Conservation (phyloP, 495 filamentous ascomycete genomes). For the Daldinia vernicosa region DNA sequence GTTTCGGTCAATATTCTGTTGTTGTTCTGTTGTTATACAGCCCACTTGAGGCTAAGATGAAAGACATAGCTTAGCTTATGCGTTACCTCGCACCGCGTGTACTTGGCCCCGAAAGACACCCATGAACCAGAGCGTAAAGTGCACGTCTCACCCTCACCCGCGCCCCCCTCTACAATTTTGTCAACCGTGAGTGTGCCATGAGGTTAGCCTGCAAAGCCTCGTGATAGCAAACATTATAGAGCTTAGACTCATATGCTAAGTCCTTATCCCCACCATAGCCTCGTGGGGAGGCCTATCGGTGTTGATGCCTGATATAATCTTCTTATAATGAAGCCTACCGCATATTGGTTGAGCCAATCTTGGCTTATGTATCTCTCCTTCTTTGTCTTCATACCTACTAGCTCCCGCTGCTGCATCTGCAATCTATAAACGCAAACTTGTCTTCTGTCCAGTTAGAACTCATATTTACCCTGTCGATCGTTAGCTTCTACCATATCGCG, state of each 20-base stretch:
- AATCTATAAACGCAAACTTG: conserved; percentile 24
- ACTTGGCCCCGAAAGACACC: not conserved
- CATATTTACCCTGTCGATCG: conserved; percentile 11
- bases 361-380: conserved; percentile 31
- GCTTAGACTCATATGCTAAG: conserved; percentile 29
- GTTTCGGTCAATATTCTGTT: conserved; percentile 14
- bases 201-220: conserved; percentile 24
- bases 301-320: conserved; percentile 19
- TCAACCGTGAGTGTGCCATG: conserved; percentile 30
- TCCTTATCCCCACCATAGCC: conserved; percentile 30
- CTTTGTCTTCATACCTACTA: conserved; percentile 36
- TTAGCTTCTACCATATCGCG: conserved; percentile 14
- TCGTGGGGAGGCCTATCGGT: conserved; percentile 34
- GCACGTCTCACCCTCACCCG: not conserved
- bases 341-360: conserved; percentile 30
- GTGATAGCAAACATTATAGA: conserved; percentile 29
- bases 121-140: conserved; percentile 11
- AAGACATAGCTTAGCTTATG: conserved; percentile 1
- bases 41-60: conserved; percentile 24
- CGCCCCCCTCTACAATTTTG: conserved; percentile 18
- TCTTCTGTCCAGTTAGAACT: conserved; percentile 20
- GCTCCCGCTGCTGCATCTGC: conserved; percentile 39
- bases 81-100: conserved; percentile 11
- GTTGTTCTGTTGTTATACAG: conserved; percentile 8
- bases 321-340: conserved; percentile 37